Evolutionary conservation across 1,284 basidiomycete genomes (phyloP).

Genomic region (Ceratobasidium sp.): DNA sequence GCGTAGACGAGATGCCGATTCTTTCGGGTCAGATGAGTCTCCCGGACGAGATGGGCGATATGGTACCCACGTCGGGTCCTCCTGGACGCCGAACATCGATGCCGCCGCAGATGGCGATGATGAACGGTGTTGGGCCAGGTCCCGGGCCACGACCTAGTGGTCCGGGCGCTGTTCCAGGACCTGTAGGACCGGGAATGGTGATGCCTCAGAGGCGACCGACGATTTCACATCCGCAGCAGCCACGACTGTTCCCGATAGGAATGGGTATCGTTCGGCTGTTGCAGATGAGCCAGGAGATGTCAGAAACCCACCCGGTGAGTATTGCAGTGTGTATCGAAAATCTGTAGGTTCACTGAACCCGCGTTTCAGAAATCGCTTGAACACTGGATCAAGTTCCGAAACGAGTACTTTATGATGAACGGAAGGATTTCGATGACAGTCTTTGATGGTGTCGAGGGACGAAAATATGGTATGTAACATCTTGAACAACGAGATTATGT

Average conservation of each 20-base stretch:
- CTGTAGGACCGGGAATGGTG: neutral
- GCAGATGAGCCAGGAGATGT: conserved; percentile 28
- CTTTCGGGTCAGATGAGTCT: conserved; percentile 1
- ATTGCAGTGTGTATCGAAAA: neutral
- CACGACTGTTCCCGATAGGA: neutral
- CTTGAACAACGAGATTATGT: neutral
- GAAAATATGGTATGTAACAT: conserved; percentile 15
- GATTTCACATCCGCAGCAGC: neutral
- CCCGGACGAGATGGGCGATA: conserved; percentile 5
- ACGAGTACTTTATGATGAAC: neutral
- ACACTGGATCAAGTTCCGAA: conserved; percentile 20
- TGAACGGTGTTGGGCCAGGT: conserved; percentile 1
- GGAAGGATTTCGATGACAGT: conserved; percentile 19
- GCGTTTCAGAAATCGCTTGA: neutral
- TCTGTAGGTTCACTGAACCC: neutral
- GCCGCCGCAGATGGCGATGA: conserved; percentile 21
- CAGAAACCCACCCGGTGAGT: neutral
- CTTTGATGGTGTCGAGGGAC: conserved; percentile 28
- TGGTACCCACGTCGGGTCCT: neutral
- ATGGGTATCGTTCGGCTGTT: conserved; percentile 22
- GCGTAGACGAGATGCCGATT: conserved; percentile 26
- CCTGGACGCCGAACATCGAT: conserved; percentile 19
- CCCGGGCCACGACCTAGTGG: neutral
- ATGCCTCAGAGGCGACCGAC: neutral
- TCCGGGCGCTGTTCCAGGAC: neutral